Evolutionary conservation across 176 grass and related monocot genomes (phyloP).

Genomic region (Ampelocalamus luodianensis): DNA sequence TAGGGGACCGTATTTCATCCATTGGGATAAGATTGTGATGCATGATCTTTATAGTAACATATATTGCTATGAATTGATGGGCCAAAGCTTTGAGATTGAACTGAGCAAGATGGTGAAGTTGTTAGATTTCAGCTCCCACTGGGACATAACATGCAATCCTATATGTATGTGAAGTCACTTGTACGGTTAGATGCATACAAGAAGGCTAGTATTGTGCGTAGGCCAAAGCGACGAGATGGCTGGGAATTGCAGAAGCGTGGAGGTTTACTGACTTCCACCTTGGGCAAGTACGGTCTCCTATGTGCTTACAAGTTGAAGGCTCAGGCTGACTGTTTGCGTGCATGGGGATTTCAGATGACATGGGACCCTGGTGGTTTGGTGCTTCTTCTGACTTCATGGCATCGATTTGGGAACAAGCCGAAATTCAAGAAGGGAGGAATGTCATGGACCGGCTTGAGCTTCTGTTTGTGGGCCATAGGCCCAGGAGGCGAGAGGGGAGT

Average conservation of each 20-base stretch:
- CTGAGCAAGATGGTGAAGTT: neutral
- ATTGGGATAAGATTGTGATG: constrained; percentile 39
- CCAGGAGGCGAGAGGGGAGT: no score
- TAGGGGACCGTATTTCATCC: constrained; percentile 1
- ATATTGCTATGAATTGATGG: neutral
- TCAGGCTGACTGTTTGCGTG: no score
- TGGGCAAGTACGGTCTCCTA: no score
- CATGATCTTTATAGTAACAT: neutral
- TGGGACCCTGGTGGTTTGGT: no score
- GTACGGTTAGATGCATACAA: constrained; percentile 40
- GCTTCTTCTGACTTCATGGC: no score
- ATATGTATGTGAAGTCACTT: constrained; percentile 15
- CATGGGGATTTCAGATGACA: no score
- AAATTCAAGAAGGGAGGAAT: no score
- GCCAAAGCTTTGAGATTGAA: neutral
- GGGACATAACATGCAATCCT: neutral
- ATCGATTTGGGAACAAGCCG: no score
- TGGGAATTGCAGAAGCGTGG: constrained; percentile 22
- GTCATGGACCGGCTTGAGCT: no score
- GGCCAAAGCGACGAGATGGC: neutral
- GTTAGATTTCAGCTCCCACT: neutral
- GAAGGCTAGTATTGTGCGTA: constrained; percentile 17
- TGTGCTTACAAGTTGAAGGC: no score
- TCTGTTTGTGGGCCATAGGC: no score
- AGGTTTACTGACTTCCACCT: no score